phyloP scores from a whole-genome alignment of 768 basidiomycete species.

The Lentinus brumalis region DNA sequence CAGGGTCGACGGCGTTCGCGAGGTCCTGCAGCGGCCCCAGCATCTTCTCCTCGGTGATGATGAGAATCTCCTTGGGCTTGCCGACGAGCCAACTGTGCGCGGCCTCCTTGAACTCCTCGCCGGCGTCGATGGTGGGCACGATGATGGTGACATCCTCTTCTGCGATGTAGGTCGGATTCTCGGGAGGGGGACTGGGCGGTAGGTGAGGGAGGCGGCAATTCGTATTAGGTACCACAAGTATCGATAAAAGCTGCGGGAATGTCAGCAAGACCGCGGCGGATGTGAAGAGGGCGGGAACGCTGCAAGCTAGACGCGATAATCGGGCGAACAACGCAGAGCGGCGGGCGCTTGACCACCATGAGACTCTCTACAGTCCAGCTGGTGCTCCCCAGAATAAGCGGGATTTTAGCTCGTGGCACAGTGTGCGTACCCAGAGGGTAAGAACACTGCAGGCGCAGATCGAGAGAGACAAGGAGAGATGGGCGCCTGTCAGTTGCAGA shows the following conservation, averaged over 20 bases:
- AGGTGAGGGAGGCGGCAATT: slow-evolving; percentile 72
- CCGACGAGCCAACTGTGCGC: slow-evolving; percentile 91
- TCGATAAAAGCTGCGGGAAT: slow-evolving; percentile 80
- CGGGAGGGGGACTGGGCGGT: slow-evolving; percentile 90
- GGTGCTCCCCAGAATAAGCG: too few relatives aligned
- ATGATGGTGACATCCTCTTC: slow-evolving; percentile 95
- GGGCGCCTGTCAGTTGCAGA: slow-evolving; percentile 5
- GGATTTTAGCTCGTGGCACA: too few relatives aligned
- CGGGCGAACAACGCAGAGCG: too few relatives aligned
- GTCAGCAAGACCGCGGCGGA: too few relatives aligned
- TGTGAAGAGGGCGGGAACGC: too few relatives aligned
- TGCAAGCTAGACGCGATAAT: too few relatives aligned
- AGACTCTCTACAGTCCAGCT: too few relatives aligned
- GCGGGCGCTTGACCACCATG: too few relatives aligned
- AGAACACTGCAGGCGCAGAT: background rate
- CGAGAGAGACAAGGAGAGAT: background rate
- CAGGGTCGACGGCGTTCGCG: slow-evolving; percentile 83
- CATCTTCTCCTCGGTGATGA: slow-evolving; percentile 88
- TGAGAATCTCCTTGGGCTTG: slow-evolving; percentile 82
- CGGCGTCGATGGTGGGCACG: slow-evolving; percentile 94
- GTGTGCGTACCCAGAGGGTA: too few relatives aligned
- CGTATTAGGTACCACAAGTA: slow-evolving; percentile 94
- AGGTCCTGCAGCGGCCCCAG: slow-evolving; percentile 85
- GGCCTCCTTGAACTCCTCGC: slow-evolving; percentile 93
- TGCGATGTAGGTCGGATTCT: slow-evolving; percentile 88